phyloP scores from a whole-genome alignment of 148 eudicot genomes.

The Arbutus unedo region DNA sequence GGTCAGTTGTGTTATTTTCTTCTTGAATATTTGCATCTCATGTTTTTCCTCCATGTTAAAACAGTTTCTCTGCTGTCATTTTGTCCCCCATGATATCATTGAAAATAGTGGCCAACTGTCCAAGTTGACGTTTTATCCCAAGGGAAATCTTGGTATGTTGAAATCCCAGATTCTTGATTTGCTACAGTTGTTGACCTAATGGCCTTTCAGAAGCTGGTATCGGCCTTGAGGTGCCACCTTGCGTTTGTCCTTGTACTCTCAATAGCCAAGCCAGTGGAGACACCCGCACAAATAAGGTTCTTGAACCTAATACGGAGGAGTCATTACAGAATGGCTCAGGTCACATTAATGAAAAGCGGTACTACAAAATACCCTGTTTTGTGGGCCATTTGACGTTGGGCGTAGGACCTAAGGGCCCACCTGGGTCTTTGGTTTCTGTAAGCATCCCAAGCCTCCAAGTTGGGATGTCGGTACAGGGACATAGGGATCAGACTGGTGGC shows the following conservation, averaged over 20 bases:
- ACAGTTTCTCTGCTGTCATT: background rate
- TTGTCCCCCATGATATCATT: background rate
- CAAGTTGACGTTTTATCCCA: background rate
- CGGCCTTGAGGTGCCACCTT: background rate
- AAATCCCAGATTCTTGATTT: background rate
- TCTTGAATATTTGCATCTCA: background rate
- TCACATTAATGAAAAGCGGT: background rate
- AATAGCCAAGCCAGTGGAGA: background rate
- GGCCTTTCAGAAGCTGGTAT: background rate
- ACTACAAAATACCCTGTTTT: background rate
- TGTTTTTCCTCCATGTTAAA: background rate
- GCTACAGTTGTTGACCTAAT: background rate
- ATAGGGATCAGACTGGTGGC: background rate
- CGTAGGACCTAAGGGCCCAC: background rate
- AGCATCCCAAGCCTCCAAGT: background rate
- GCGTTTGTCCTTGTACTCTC: background rate
- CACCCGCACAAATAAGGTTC: background rate
- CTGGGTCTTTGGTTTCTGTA: background rate
- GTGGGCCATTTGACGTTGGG: background rate
- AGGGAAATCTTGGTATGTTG: background rate
- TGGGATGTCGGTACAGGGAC: background rate
- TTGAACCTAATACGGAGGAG: background rate
- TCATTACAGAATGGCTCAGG: background rate
- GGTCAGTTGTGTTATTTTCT: constrained; percentile 36
- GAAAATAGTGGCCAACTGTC: constrained; percentile 1